These are phyloP conservation scores for Adansonia grandidieri DNA, from an alignment of 441 rosid genomes.

Conservation along the genomic window DNA sequence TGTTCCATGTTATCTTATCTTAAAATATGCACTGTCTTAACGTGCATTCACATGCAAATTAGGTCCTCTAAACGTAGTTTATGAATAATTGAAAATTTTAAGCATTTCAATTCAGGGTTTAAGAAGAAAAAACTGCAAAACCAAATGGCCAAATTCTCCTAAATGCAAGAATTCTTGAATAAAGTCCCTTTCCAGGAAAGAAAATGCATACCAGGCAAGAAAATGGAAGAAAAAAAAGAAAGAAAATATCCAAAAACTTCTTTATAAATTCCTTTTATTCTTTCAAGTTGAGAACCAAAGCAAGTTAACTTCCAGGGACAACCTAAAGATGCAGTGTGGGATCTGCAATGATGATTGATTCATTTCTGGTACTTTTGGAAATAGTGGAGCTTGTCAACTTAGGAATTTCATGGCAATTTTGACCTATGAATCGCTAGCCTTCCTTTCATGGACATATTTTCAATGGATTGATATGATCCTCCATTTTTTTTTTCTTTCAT, in stretches of 20 bases:
- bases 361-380: constrained; percentile 27
- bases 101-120: background rate
- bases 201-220: background rate
- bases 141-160: background rate
- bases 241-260: background rate
- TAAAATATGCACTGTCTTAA: constrained; percentile 34
- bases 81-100: constrained; percentile 20
- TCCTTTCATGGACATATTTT: constrained; percentile 40
- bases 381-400: constrained; percentile 38
- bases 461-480: constrained; percentile 9
- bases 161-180: background rate
- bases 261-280: background rate
- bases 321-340: background rate
- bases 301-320: background rate
- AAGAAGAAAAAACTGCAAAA: background rate
- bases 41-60: constrained; percentile 42
- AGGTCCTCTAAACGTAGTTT: constrained; percentile 19
- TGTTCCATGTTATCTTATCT: background rate
- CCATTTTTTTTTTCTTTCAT: background rate
- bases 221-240: background rate
- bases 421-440: constrained; percentile 40
- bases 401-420: constrained; percentile 39
- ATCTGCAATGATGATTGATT: constrained; percentile 12
- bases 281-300: constrained; percentile 5
- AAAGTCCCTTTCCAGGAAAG: background rate